These are phyloP conservation scores for Xylaria multiplex DNA, from an alignment of 2,329 filamentous ascomycete species.

Conservation along the genomic window DNA sequence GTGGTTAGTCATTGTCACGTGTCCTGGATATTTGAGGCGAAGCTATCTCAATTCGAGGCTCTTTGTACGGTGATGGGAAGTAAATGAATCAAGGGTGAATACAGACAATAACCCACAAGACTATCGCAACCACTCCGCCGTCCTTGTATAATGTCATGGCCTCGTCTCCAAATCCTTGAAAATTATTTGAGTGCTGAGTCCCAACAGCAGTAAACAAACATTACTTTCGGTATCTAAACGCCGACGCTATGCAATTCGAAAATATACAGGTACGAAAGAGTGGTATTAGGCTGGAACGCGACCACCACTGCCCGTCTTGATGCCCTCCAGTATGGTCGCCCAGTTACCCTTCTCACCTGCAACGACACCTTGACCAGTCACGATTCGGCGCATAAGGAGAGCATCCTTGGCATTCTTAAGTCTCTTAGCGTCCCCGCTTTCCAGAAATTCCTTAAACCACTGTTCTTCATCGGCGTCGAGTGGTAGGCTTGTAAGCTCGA, in stretches of 20 bases:
- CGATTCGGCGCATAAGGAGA: slow-evolving; percentile 77
- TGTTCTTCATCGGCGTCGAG: slow-evolving; percentile 75
- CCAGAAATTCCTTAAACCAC: slow-evolving; percentile 78
- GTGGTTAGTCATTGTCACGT: background rate
- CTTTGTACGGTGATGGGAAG: too few species aligned
- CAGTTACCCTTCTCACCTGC: slow-evolving; percentile 59
- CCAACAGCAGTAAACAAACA: background rate
- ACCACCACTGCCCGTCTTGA: slow-evolving; percentile 57
- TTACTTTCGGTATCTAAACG: slow-evolving; percentile 39
- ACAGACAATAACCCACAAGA: background rate
- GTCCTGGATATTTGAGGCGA: too few species aligned
- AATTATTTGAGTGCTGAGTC: background rate
- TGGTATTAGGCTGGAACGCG: slow-evolving; percentile 39
- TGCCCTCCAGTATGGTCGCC: slow-evolving; percentile 62
- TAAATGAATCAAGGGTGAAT: background rate
- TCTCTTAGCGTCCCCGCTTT: slow-evolving; percentile 70
- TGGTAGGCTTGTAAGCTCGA: slow-evolving; percentile 77
- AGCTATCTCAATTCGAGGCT: too few species aligned
- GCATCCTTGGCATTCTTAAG: slow-evolving; percentile 76
- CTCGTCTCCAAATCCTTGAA: background rate
- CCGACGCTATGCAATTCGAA: slow-evolving; percentile 47
- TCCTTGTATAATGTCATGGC: slow-evolving; percentile 8
- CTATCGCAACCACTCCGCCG: slow-evolving; percentile 2
- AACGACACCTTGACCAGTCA: slow-evolving; percentile 67
- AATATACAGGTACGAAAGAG: slow-evolving; percentile 11